A percentile compares a stretch with the other conserved stretches of the same genome.
Evolutionary conservation across 441 rosid species (phyloP).

Genomic region (Aquilaria agallochum): DNA sequence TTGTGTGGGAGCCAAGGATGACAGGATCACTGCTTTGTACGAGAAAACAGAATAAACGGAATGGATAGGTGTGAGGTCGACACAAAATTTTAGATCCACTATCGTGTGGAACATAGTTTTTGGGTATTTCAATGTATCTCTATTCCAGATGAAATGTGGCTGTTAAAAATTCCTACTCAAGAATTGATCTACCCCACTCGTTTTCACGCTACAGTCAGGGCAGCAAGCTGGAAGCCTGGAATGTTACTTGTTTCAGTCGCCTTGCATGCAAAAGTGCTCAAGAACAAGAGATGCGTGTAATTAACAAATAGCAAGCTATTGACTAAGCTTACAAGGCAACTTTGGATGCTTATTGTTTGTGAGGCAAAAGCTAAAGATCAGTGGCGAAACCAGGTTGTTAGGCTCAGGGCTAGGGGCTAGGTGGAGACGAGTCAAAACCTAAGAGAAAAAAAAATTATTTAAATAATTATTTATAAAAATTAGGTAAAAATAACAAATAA

Average conservation of each 20-base stretch:
- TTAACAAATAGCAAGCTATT: not conserved
- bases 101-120: slow-evolving; percentile 14
- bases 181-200: not conserved
- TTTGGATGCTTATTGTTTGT: too few relatives aligned
- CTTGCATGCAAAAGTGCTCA: not conserved
- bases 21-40: too few relatives aligned
- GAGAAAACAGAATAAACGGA: slow-evolving; percentile 1
- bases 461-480: too few relatives aligned
- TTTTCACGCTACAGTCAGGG: too few relatives aligned
- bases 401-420: too few relatives aligned
- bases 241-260: not conserved
- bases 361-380: too few relatives aligned
- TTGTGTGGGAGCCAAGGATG: too few relatives aligned
- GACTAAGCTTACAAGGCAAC: too few relatives aligned
- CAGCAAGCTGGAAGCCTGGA: not conserved
- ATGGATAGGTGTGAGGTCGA: slow-evolving; percentile 13
- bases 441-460: too few relatives aligned
- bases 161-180: not conserved
- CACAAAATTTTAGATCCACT: slow-evolving; percentile 3
- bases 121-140: slow-evolving; percentile 14
- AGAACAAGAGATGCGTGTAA: not conserved
- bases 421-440: too few relatives aligned
- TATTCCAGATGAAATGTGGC: slow-evolving; percentile 10
- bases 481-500: too few relatives aligned
- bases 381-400: too few relatives aligned